Percentiles rank a stretch among this genome's conserved stretches.
Conservation (phyloP, 768 basidiomycete genomes). For the Tulasnella sp. region DNA sequence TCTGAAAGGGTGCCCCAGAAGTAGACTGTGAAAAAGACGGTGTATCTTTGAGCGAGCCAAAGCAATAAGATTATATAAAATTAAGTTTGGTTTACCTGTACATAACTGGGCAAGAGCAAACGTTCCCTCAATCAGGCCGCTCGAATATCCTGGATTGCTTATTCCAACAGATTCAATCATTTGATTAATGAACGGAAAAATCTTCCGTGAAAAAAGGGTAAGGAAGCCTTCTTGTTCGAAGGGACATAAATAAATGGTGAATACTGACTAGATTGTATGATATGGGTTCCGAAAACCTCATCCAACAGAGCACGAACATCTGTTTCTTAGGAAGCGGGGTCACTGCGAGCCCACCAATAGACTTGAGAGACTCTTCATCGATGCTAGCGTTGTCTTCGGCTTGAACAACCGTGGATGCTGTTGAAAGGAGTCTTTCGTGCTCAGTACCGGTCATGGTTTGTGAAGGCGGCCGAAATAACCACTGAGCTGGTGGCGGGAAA, state of each 20-base stretch:
- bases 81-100: constrained; percentile 19
- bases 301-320: constrained; percentile 27
- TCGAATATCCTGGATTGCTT: constrained; percentile 35
- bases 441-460: background rate
- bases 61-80: background rate
- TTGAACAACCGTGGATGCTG: background rate
- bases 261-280: constrained; percentile 25
- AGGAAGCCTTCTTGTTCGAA: background rate
- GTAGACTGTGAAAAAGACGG: constrained; percentile 8
- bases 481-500: background rate
- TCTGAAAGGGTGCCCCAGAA: constrained; percentile 39
- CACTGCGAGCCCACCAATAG: background rate
- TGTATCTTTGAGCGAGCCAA: background rate
- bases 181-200: constrained; percentile 41
- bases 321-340: constrained; percentile 30
- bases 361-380: constrained; percentile 36
- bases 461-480: background rate
- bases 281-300: constrained; percentile 27
- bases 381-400: constrained; percentile 29
- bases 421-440: background rate
- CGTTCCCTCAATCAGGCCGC: constrained; percentile 37
- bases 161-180: constrained; percentile 32
- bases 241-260: background rate
- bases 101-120: constrained; percentile 38
- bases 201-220: constrained; percentile 13